These are phyloP conservation scores for Flaveria floridana DNA, from an alignment of 140 eudicot species.

Conservation along the genomic window DNA sequence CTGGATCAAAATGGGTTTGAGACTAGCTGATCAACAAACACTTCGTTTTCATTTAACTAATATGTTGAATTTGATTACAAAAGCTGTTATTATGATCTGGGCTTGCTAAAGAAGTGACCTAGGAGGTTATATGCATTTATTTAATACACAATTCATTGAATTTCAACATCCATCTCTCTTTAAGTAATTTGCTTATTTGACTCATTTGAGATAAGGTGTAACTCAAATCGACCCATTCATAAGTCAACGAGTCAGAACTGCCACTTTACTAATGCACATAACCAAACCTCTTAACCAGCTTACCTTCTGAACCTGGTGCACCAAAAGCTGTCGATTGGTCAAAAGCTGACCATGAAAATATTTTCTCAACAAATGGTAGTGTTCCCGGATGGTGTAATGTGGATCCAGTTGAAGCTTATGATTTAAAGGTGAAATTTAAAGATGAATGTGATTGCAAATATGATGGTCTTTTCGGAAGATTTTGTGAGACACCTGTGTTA, in stretches of 20 bases:
- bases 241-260: neutral
- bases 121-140: neutral
- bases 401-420: constrained; percentile 71
- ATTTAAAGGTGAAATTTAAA: constrained; percentile 55
- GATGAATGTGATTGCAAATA: constrained; percentile 95
- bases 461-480: constrained; percentile 76
- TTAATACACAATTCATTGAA: neutral
- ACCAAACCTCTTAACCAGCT: constrained; percentile 37
- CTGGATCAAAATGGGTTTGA: constrained; percentile 11
- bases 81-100: neutral
- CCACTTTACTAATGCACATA: constrained; percentile 8
- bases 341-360: constrained; percentile 55
- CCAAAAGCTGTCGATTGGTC: constrained; percentile 61
- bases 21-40: neutral
- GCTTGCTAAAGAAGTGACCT: neutral
- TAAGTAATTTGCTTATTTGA: neutral
- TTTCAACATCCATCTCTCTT: neutral
- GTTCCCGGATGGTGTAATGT: constrained; percentile 88
- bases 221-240: neutral
- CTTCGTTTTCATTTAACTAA: neutral
- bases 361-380: constrained; percentile 70
- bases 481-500: constrained; percentile 73
- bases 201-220: neutral
- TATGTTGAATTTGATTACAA: neutral
- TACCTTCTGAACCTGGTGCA: constrained; percentile 60